Percentiles rank a stretch among this genome's conserved stretches.
Evolutionary conservation across 176 grass and related monocot genomes (phyloP).

Genomic region (Chloris gayana): DNA sequence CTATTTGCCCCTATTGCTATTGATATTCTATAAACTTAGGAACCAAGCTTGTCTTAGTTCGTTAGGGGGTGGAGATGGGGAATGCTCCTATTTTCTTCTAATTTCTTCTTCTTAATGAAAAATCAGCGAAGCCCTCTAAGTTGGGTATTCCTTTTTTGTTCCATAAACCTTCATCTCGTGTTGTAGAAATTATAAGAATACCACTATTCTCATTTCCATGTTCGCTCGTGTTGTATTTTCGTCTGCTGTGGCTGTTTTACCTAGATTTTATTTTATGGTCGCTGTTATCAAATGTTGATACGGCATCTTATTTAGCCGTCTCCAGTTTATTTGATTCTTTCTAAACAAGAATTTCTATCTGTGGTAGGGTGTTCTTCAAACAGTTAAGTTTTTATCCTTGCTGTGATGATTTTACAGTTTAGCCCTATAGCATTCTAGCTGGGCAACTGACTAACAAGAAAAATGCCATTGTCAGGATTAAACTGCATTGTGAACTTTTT

Average conservation of each 20-base stretch:
- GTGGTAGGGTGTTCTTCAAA: not conserved
- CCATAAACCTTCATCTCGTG: constrained; percentile 4
- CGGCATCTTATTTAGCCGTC: not conserved
- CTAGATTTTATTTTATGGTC: not conserved
- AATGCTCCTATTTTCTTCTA: no score
- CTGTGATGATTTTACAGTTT: constrained; percentile 12
- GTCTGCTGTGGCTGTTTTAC: not conserved
- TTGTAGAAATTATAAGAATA: not conserved
- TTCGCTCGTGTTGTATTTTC: not conserved
- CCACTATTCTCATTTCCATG: not conserved
- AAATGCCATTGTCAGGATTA: not conserved
- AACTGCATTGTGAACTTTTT: not conserved
- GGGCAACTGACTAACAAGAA: constrained; percentile 12
- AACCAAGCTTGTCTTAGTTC: no score
- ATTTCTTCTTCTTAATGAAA: no score
- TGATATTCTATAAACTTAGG: not conserved
- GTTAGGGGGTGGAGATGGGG: no score
- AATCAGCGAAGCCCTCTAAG: no score
- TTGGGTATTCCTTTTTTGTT: no score
- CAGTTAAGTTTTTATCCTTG: not conserved
- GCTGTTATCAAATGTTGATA: not conserved
- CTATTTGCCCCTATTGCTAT: not conserved
- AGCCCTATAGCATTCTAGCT: not conserved
- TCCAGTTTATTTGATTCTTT: not conserved
- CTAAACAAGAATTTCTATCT: not conserved